A percentile compares a stretch with the other conserved stretches of the same genome.
Evolutionary conservation across 1,139 yeast species (phyloP).

Genomic region (Lodderomyces elongisporus): DNA sequence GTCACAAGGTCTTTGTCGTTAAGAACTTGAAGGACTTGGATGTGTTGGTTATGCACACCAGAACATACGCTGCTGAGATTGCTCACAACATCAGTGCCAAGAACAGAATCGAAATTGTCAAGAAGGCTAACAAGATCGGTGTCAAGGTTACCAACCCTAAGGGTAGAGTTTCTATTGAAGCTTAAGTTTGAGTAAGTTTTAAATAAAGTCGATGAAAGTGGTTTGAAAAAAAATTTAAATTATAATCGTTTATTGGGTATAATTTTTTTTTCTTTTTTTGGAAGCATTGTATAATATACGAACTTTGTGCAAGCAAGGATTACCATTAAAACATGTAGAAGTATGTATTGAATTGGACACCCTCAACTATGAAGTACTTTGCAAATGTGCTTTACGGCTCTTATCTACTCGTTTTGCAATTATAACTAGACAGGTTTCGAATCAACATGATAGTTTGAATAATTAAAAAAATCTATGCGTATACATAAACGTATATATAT

Average conservation of each 20-base stretch:
- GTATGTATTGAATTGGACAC: too few relatives aligned
- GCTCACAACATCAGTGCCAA: slow-evolving; percentile 98
- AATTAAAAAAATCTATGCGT: too few relatives aligned
- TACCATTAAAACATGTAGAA: not conserved
- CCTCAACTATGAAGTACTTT: too few relatives aligned
- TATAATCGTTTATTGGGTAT: slow-evolving; percentile 1
- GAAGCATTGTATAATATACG: slow-evolving; percentile 9
- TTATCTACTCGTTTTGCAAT: too few relatives aligned
- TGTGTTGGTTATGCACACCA: slow-evolving; percentile 93
- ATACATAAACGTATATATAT: too few relatives aligned
- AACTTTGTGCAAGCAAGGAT: slow-evolving; percentile 6
- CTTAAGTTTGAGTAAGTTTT: slow-evolving; percentile 44
- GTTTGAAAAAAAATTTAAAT: slow-evolving; percentile 93
- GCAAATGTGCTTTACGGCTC: too few relatives aligned
- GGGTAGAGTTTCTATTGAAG: slow-evolving; percentile 98
- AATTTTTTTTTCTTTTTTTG: slow-evolving; percentile 3
- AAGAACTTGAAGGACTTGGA: slow-evolving; percentile 92
- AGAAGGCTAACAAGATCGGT: slow-evolving; percentile 98
- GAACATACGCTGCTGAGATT: slow-evolving; percentile 98
- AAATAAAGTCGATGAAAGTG: not conserved
- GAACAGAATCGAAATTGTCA: slow-evolving; percentile 95
- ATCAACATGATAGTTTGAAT: too few relatives aligned
- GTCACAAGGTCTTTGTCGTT: slow-evolving; percentile 96
- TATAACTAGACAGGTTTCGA: too few relatives aligned
- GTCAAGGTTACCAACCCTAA: slow-evolving; percentile 98